These are phyloP conservation scores for Thraustochytrium sp. DNA, from an alignment of 352 stramenopile genomes.

Conservation along the genomic window DNA sequence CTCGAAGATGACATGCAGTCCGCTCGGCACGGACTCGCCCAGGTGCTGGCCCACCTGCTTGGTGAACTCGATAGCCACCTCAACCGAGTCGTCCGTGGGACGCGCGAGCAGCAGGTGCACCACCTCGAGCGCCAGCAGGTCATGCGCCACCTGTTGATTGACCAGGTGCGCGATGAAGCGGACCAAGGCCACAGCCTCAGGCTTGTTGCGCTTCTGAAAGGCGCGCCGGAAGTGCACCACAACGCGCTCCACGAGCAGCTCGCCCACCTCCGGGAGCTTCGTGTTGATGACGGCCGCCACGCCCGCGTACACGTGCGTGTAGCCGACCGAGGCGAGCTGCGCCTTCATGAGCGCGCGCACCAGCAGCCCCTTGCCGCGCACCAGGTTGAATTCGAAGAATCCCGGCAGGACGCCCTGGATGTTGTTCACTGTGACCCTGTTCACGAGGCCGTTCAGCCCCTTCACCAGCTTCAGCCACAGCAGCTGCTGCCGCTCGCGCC, in stretches of 20 bases:
- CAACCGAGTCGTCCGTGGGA: constrained; percentile 94
- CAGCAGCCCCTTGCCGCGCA: constrained; percentile 88
- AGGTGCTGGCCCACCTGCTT: constrained; percentile 88
- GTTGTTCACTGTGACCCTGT: constrained; percentile 73
- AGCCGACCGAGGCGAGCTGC: constrained; percentile 86
- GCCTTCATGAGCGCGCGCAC: constrained; percentile 89
- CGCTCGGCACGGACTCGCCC: constrained; percentile 66
- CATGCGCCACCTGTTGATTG: constrained; percentile 95
- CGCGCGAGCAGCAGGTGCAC: constrained; percentile 91
- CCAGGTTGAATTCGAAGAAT: constrained; percentile 94
- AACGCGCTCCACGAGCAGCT: constrained; percentile 84
- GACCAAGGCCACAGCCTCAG: constrained; percentile 79
- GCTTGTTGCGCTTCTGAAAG: constrained; percentile 95
- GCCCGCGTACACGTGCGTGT: constrained; percentile 92
- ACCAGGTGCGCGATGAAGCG: constrained; percentile 97
- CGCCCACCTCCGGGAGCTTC: constrained; percentile 95
- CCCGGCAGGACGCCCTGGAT: constrained; percentile 90
- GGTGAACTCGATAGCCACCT: constrained; percentile 95
- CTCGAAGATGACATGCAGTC: constrained; percentile 78
- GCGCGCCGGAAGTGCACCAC: constrained; percentile 87
- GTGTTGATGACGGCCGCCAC: constrained; percentile 97
- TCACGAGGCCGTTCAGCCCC: constrained; percentile 87
- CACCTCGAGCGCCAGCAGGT: constrained; percentile 94
- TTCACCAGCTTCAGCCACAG: constrained; percentile 90
- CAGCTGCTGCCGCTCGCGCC: neutral